A percentile compares a stretch with the other conserved stretches of the same genome.
Evolutionary conservation across 2,329 filamentous ascomycete species (phyloP).

Genomic region (Scytalidium sp.): DNA sequence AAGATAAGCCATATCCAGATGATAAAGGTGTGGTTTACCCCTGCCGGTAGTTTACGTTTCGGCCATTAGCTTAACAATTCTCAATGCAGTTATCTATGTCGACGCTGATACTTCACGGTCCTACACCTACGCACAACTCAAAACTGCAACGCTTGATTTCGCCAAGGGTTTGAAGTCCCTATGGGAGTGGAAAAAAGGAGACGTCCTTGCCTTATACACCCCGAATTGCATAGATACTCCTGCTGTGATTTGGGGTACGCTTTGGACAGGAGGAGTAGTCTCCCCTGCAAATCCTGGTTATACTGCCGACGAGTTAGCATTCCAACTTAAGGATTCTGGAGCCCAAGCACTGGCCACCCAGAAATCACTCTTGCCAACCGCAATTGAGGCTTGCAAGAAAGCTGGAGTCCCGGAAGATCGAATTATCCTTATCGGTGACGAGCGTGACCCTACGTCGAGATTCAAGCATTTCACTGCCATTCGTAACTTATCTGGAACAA

Average conservation of each 20-base stretch:
- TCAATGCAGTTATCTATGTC: slow-evolving; percentile 65
- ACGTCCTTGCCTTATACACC: slow-evolving; percentile 79
- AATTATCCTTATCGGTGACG: slow-evolving; percentile 74
- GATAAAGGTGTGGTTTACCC: slow-evolving; percentile 59
- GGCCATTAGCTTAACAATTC: slow-evolving; percentile 1
- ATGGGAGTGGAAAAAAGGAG: slow-evolving; percentile 78
- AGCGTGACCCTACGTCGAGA: slow-evolving; percentile 52
- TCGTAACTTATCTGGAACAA: slow-evolving; percentile 57
- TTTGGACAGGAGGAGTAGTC: slow-evolving; percentile 79
- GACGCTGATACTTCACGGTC: slow-evolving; percentile 66
- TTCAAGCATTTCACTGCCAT: slow-evolving; percentile 73
- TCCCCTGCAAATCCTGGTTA: slow-evolving; percentile 90
- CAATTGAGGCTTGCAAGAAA: slow-evolving; percentile 63
- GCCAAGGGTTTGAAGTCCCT: slow-evolving; percentile 72
- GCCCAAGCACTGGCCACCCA: slow-evolving; percentile 78
- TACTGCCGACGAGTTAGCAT: slow-evolving; percentile 77
- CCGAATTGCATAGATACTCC: slow-evolving; percentile 86
- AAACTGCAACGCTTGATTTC: slow-evolving; percentile 66
- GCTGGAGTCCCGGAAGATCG: slow-evolving; percentile 69
- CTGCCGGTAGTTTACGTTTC: slow-evolving; percentile 1
- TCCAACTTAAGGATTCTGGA: slow-evolving; percentile 76
- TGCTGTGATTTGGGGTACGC: slow-evolving; percentile 70
- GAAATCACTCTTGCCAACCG: slow-evolving; percentile 59
- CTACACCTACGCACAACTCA: slow-evolving; percentile 71
- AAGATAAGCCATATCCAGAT: slow-evolving; percentile 62